Percentiles rank a stretch among this genome's conserved stretches.
Conservation (phyloP, 257 asterid genomes). For the Lavandula angustifolia region DNA sequence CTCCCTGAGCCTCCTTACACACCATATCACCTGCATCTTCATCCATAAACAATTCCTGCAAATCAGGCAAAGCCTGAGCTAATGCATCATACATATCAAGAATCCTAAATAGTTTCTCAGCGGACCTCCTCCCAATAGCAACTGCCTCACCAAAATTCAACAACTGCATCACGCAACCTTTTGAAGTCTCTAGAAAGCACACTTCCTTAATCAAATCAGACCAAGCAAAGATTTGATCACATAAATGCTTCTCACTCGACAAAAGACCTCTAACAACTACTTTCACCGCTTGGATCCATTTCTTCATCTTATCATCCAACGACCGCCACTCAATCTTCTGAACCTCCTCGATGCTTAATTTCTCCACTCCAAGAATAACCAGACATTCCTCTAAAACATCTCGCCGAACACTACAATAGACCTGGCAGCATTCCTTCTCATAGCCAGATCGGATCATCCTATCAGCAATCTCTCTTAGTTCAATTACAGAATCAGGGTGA, state of each 20-base stretch:
- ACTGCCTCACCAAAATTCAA: slow-evolving; percentile 97
- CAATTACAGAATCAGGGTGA: slow-evolving; percentile 62
- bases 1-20: slow-evolving; percentile 80
- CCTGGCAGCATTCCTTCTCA: slow-evolving; percentile 94
- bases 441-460: slow-evolving; percentile 89
- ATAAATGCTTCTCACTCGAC: slow-evolving; percentile 67
- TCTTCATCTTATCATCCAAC: slow-evolving; percentile 89
- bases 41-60: slow-evolving; percentile 63
- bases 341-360: slow-evolving; percentile 93
- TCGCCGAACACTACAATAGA: slow-evolving; percentile 78
- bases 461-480: slow-evolving; percentile 76
- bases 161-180: slow-evolving; percentile 92
- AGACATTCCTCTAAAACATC: slow-evolving; percentile 84
- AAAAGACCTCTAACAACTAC: slow-evolving; percentile 68
- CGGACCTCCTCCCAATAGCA: slow-evolving; percentile 79
- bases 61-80: slow-evolving; percentile 59
- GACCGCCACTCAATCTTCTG: slow-evolving; percentile 82
- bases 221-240: slow-evolving; percentile 72
- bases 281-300: slow-evolving; percentile 85
- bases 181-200: slow-evolving; percentile 82
- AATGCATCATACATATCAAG: slow-evolving; percentile 92
- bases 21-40: slow-evolving; percentile 83
- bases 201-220: slow-evolving; percentile 80
- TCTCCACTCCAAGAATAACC: slow-evolving; percentile 78
- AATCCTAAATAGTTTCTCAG: slow-evolving; percentile 81